A percentile compares a stretch with the other conserved stretches of the same genome.
These are phyloP conservation scores for Dioscorea cayenensis DNA, from an alignment of 116 monocot species.

Conservation along the genomic window DNA sequence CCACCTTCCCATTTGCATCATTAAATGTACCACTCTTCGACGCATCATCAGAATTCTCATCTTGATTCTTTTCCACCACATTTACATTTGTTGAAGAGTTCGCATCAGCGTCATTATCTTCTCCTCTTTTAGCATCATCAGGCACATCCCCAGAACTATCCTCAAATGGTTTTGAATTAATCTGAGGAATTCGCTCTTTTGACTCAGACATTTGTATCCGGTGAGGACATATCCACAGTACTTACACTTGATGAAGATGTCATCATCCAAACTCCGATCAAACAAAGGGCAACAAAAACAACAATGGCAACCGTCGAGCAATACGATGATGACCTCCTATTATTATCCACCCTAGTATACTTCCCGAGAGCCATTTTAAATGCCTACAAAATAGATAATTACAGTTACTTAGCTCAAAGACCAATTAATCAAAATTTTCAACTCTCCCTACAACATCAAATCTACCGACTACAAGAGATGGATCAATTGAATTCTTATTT, in stretches of 20 bases:
- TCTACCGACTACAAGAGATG: too few species aligned
- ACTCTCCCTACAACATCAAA: too few species aligned
- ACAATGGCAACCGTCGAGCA: conserved; percentile 60
- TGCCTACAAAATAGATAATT: background rate
- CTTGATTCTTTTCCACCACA: conserved; percentile 10
- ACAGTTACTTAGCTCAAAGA: too few species aligned
- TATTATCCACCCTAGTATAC: conserved; percentile 35
- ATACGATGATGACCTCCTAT: conserved; percentile 42
- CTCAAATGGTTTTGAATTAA: conserved; percentile 17
- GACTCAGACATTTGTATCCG: conserved; percentile 39
- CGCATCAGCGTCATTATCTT: conserved; percentile 20
- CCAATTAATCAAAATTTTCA: too few species aligned
- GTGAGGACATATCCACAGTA: conserved; percentile 37
- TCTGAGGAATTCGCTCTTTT: conserved; percentile 22
- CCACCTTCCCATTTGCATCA: conserved; percentile 34
- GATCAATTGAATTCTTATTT: too few species aligned
- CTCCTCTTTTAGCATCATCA: conserved; percentile 21
- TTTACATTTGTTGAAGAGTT: conserved; percentile 17
- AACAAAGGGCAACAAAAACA: conserved; percentile 59
- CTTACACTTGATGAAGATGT: conserved; percentile 59
- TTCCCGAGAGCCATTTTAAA: conserved; percentile 63
- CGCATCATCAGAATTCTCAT: conserved; percentile 19
- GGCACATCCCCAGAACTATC: conserved; percentile 34
- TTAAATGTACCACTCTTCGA: conserved; percentile 15
- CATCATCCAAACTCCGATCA: conserved; percentile 87